Conservation (phyloP, 306 rosid genomes). For the Trifolium dubium region DNA sequence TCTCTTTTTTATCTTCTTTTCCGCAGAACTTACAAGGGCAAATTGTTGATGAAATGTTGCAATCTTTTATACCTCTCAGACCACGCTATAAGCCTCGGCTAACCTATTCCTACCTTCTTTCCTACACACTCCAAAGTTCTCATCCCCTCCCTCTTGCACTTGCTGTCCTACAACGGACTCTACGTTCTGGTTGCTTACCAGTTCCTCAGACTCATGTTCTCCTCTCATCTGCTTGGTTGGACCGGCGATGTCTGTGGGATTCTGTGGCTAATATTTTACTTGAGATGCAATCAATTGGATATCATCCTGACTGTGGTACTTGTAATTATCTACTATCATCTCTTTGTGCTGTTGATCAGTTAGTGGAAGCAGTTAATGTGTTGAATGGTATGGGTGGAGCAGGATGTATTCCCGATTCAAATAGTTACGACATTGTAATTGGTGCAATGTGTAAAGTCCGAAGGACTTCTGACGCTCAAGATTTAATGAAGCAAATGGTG, state of each 20-base stretch:
- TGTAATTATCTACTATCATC: conserved; percentile 69
- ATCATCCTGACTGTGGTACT: conserved; percentile 63
- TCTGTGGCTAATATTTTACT: conserved; percentile 57
- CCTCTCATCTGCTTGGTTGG: conserved; percentile 73
- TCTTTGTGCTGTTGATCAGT: conserved; percentile 72
- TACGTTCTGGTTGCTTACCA: conserved; percentile 75
- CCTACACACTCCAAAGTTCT: conserved; percentile 65
- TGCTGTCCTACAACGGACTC: conserved; percentile 65
- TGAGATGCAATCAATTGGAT: conserved; percentile 75
- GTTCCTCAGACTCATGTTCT: conserved; percentile 66
- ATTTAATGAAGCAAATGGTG: conserved; percentile 65
- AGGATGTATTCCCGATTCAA: conserved; percentile 74
- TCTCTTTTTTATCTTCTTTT: conserved; percentile 65
- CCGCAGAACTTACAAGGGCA: conserved; percentile 53
- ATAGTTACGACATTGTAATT: conserved; percentile 62
- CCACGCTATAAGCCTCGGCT: conserved; percentile 58
- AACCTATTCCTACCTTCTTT: conserved; percentile 63
- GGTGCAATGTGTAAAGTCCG: conserved; percentile 63
- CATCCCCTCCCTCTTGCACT: conserved; percentile 67
- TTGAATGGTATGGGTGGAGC: conserved; percentile 77
- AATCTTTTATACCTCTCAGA: conserved; percentile 66
- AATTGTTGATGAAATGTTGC: conserved; percentile 77
- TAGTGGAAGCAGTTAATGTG: conserved; percentile 68
- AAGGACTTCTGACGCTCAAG: conserved; percentile 60
- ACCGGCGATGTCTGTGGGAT: conserved; percentile 42